A percentile compares a stretch with the other conserved stretches of the same genome.
phyloP scores from a whole-genome alignment of 805 yeast species.

The Dipodascopsis uninucleata region DNA sequence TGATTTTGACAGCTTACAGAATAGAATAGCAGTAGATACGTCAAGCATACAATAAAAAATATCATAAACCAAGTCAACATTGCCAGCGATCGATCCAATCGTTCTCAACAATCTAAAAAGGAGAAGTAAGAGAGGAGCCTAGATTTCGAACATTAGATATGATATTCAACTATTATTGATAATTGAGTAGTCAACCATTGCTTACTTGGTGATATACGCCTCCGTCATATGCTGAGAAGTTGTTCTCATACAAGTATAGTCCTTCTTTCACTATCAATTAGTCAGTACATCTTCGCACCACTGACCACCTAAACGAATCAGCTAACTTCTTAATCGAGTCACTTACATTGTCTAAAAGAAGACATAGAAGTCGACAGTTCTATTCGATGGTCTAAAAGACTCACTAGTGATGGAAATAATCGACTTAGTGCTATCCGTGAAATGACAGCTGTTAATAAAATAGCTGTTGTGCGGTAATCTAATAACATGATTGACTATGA shows the following conservation, averaged over 20 bases:
- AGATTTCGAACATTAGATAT: background rate
- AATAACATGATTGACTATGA: too few species aligned
- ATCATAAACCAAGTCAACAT: slow-evolving; percentile 30
- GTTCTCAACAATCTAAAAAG: slow-evolving; percentile 66
- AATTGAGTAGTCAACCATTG: too few species aligned
- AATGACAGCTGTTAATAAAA: too few species aligned
- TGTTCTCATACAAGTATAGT: slow-evolving; percentile 53
- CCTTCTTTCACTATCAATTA: slow-evolving; percentile 52
- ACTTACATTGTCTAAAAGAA: slow-evolving; percentile 52
- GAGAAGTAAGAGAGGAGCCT: slow-evolving; percentile 22
- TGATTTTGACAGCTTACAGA: slow-evolving; percentile 47
- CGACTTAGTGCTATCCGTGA: slow-evolving; percentile 8
- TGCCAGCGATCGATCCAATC: slow-evolving; percentile 44
- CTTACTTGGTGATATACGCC: slow-evolving; percentile 70
- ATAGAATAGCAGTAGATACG: slow-evolving; percentile 49
- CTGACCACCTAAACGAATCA: background rate
- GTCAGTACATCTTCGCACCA: slow-evolving; percentile 30
- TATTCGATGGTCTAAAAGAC: slow-evolving; percentile 47
- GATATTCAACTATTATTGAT: background rate
- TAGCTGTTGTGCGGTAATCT: too few species aligned
- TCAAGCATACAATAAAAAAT: slow-evolving; percentile 59
- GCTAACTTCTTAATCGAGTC: slow-evolving; percentile 32
- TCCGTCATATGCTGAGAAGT: slow-evolving; percentile 70
- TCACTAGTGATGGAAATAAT: slow-evolving; percentile 15
- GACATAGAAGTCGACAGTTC: slow-evolving; percentile 71